phyloP scores from a whole-genome alignment of 495 filamentous ascomycete genomes.

The Aspergillus taichungensis region DNA sequence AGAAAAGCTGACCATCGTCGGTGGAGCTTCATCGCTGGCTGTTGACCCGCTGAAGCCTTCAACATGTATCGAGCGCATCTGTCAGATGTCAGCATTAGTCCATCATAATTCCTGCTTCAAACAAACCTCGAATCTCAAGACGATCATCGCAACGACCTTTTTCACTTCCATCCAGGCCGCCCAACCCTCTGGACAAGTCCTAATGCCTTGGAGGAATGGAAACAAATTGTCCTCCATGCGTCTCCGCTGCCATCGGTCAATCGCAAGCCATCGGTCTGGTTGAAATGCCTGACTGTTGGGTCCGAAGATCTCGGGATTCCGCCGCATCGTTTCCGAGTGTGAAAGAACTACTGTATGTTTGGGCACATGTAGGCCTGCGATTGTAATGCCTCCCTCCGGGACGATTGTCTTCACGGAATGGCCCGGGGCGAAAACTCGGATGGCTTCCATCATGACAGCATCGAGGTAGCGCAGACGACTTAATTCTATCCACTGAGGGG shows the following conservation, averaged over 20 bases:
- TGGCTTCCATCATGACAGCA: constrained; percentile 25
- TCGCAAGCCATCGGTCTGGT: constrained; percentile 44
- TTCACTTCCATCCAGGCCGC: constrained; percentile 14
- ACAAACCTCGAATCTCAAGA: constrained; percentile 13
- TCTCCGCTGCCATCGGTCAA: background rate
- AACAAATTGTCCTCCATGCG: constrained; percentile 9
- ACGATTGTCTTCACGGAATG: constrained; percentile 18
- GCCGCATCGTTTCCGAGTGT: constrained; percentile 15
- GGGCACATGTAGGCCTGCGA: constrained; percentile 21
- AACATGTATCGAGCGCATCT: no score
- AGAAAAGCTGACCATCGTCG: no score
- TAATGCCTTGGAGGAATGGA: background rate
- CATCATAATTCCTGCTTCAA: background rate
- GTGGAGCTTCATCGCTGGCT: no score
- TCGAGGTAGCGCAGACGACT: constrained; percentile 10
- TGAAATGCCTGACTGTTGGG: constrained; percentile 36
- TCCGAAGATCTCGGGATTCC: constrained; percentile 35
- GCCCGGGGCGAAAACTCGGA: constrained; percentile 17
- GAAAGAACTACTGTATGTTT: constrained; percentile 13
- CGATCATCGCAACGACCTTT: constrained; percentile 9
- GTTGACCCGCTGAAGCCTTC: no score
- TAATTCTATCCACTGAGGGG: constrained; percentile 8
- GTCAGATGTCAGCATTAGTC: no score
- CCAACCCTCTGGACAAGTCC: background rate
- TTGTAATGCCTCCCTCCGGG: constrained; percentile 3